phyloP scores from a whole-genome alignment of 148 eudicot genomes.

The Mesembryanthemum crystallinum region DNA sequence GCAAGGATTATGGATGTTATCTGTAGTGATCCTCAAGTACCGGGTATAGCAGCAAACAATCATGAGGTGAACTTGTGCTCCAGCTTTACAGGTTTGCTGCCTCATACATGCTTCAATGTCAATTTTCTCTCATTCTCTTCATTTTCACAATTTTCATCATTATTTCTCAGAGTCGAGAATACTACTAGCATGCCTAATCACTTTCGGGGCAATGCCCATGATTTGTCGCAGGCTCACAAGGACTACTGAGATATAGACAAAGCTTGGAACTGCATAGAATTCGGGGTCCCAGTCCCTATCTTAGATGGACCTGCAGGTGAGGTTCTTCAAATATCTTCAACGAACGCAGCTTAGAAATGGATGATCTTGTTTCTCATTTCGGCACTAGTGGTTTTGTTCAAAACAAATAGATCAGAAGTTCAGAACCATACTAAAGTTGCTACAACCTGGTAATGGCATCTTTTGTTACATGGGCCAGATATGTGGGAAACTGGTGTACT shows the following conservation, averaged over 20 bases:
- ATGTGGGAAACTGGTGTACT: conserved; percentile 13
- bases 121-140: too few species aligned
- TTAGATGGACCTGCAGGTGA: conserved; percentile 17
- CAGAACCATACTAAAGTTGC: background rate
- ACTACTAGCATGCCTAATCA: conserved; percentile 9
- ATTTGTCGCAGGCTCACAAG: too few species aligned
- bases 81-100: background rate
- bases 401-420: background rate
- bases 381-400: background rate
- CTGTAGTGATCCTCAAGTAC: background rate
- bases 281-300: conserved; percentile 6
- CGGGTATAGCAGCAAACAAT: background rate
- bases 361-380: background rate
- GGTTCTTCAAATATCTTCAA: conserved; percentile 5
- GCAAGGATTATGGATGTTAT: background rate
- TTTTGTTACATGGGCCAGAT: conserved; percentile 13
- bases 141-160: too few species aligned
- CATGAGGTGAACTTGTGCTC: background rate
- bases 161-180: too few species aligned
- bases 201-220: conserved; percentile 14
- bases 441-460: background rate
- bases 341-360: conserved; percentile 2
- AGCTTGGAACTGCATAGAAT: conserved; percentile 1
- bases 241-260: background rate
- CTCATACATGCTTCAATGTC: background rate